phyloP scores from a whole-genome alignment of 2,329 filamentous ascomycete species.

The Hymenoscyphus occultus region DNA sequence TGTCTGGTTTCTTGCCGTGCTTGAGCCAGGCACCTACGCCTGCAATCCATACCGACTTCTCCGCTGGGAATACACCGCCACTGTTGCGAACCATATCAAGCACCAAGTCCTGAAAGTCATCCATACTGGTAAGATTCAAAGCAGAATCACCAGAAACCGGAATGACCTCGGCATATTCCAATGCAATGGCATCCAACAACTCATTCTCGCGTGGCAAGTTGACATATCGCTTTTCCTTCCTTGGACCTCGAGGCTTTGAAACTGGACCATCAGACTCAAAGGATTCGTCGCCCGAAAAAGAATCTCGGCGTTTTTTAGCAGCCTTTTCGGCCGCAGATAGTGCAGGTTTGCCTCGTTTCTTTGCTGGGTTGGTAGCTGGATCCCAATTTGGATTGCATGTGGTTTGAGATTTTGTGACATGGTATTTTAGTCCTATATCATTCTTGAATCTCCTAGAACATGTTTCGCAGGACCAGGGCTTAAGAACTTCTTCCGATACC shows the following conservation, averaged over 20 bases:
- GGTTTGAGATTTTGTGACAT: constrained; percentile 32
- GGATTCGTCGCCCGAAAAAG: constrained; percentile 1
- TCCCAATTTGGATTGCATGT: constrained; percentile 35
- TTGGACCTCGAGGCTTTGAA: no score
- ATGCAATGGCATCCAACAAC: neutral
- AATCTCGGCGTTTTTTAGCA: neutral
- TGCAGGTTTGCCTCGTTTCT: constrained; percentile 1
- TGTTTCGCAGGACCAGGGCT: constrained; percentile 33
- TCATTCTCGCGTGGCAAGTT: constrained; percentile 8
- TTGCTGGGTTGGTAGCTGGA: constrained; percentile 7
- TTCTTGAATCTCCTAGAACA: constrained; percentile 35
- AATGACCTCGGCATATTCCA: neutral
- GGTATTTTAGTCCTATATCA: constrained; percentile 36
- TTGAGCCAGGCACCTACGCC: constrained; percentile 32
- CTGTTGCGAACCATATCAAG: constrained; percentile 26
- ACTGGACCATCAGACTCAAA: neutral
- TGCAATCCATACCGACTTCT: constrained; percentile 33
- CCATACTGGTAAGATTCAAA: constrained; percentile 6
- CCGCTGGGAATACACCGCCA: constrained; percentile 31
- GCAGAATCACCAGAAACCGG: neutral
- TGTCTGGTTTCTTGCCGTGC: constrained; percentile 12
- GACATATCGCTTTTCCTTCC: neutral
- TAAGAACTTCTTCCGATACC: constrained; percentile 21
- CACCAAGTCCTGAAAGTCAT: constrained; percentile 22
- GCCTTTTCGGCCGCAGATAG: neutral